phyloP scores from a whole-genome alignment of 1,284 basidiomycete species.

The Sparassis latifolia region DNA sequence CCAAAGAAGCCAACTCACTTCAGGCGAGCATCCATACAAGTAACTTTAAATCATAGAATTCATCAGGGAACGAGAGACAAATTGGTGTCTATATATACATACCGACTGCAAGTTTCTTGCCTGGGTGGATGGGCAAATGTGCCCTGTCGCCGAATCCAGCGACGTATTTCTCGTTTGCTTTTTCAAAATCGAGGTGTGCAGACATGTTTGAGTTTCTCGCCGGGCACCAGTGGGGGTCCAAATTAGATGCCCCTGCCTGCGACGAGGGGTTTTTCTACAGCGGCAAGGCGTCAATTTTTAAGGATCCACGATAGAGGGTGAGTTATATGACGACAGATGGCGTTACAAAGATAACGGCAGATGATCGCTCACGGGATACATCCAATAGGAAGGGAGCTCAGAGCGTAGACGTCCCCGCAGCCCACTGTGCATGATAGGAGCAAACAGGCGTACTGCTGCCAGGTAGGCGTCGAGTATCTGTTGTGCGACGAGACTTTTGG shows the following conservation, averaged over 20 bases:
- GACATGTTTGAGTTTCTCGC: conserved; percentile 15
- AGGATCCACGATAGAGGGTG: not conserved
- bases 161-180: conserved; percentile 35
- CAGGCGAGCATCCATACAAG: conserved; percentile 66
- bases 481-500: too few species aligned
- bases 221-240: conserved; percentile 7
- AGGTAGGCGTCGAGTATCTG: too few species aligned
- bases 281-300: conserved; percentile 3
- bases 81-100: conserved; percentile 8
- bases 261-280: not conserved
- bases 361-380: not conserved
- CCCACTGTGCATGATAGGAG: too few species aligned
- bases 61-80: too few species aligned
- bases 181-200: conserved; percentile 25
- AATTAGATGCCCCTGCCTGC: conserved; percentile 1
- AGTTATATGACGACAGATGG: conserved; percentile 3
- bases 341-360: not conserved
- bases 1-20: conserved; percentile 23
- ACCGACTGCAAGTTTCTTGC: conserved; percentile 45
- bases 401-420: too few species aligned
- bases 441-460: too few species aligned
- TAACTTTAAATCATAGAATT: conserved; percentile 32
- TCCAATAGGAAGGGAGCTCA: not conserved
- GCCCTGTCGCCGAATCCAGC: conserved; percentile 40
- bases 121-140: conserved; percentile 39